A percentile compares a stretch with the other conserved stretches of the same genome.
Conservation (phyloP, 1,284 basidiomycete genomes). For the Leccinum huronense region DNA sequence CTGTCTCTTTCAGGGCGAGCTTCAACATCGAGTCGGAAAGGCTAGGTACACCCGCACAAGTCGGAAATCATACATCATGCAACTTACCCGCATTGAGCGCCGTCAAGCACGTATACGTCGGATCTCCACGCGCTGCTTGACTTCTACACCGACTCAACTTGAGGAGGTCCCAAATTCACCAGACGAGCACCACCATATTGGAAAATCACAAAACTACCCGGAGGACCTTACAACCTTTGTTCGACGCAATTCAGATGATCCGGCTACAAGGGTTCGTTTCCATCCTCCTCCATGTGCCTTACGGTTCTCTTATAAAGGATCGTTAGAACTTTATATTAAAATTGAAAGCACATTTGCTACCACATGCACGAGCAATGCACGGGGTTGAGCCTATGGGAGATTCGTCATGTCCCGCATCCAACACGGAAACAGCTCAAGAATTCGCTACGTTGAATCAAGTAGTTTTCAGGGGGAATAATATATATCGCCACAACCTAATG, state of each 20-base stretch:
- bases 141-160: neutral
- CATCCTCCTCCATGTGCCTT: neutral
- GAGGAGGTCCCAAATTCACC: neutral
- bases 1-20: neutral
- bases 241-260: neutral
- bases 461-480: neutral
- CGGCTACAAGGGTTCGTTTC: neutral
- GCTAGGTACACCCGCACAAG: neutral
- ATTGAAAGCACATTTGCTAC: neutral
- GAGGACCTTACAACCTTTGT: neutral
- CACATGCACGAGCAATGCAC: neutral
- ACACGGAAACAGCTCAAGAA: neutral
- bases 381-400: neutral
- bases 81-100: neutral
- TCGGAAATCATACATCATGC: neutral
- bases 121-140: neutral
- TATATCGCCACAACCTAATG: neutral
- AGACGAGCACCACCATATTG: neutral
- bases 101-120: neutral
- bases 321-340: neutral
- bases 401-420: neutral
- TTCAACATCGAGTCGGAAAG: neutral
- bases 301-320: neutral
- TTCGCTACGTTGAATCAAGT: neutral
- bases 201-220: neutral